Evolutionary conservation across 1,284 basidiomycete genomes (phyloP).

Genomic region (Apiotrichum porosum): DNA sequence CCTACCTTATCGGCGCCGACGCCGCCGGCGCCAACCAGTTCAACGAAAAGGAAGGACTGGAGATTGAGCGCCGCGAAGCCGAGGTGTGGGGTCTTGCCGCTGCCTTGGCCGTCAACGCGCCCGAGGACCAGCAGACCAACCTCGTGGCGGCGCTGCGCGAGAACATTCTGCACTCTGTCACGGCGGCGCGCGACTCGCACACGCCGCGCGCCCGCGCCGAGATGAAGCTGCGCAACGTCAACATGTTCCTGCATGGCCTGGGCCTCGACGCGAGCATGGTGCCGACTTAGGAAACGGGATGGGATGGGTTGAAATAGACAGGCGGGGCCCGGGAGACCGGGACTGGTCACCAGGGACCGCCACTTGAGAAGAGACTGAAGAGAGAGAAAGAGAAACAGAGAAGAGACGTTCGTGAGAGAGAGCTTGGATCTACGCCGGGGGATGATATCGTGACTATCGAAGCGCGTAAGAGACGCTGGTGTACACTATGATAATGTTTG

Average conservation of each 20-base stretch:
- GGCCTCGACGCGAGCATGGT: conserved; percentile 45
- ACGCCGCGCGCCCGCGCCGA: conserved; percentile 35
- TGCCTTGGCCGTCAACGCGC: conserved; percentile 83
- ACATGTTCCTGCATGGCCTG: conserved; percentile 49
- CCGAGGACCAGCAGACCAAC: conserved; percentile 72
- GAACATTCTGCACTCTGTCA: conserved; percentile 55
- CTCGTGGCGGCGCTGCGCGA: conserved; percentile 84
- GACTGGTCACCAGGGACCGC: too few species aligned
- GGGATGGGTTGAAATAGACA: too few species aligned
- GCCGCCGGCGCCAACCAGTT: conserved; percentile 42
- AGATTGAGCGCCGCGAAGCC: conserved; percentile 48
- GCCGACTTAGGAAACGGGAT: too few species aligned
- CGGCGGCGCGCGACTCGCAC: conserved; percentile 38
- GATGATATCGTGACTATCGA: too few species aligned
- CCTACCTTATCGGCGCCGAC: conserved; percentile 44
- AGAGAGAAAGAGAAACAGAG: too few species aligned
- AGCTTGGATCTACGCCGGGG: too few species aligned
- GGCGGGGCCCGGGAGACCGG: too few species aligned
- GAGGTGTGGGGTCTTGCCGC: conserved; percentile 49
- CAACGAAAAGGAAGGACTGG: conserved; percentile 67
- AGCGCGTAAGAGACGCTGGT: too few species aligned
- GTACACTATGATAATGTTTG: too few species aligned
- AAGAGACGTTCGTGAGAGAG: too few species aligned
- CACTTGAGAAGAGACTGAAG: too few species aligned
- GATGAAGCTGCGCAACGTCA: conserved; percentile 47